Conservation (phyloP, 2,329 filamentous ascomycete genomes). For the Ophiostoma australiae region DNA sequence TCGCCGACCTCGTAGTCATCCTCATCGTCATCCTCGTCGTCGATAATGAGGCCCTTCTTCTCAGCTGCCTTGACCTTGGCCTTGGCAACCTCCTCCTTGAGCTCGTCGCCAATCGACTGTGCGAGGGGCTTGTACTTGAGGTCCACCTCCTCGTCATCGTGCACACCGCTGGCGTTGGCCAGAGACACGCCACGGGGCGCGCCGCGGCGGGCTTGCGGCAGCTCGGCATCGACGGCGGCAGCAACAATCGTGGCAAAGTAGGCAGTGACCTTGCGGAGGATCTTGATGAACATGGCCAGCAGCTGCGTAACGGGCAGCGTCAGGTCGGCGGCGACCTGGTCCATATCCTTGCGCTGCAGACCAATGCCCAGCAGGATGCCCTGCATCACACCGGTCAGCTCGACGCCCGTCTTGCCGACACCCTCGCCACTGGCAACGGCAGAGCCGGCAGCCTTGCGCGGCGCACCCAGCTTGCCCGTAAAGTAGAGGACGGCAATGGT, state of each 20-base stretch:
- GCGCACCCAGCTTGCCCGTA: constrained; percentile 60
- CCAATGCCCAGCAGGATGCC: constrained; percentile 86
- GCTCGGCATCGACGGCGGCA: constrained; percentile 62
- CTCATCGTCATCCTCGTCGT: constrained; percentile 55
- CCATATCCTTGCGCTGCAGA: constrained; percentile 82
- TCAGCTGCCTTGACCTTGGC: constrained; percentile 1
- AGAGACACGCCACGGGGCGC: constrained; percentile 51
- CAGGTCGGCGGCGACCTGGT: constrained; percentile 73
- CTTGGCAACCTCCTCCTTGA: constrained; percentile 43
- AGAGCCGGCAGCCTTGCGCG: constrained; percentile 7
- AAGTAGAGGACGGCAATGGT: constrained; percentile 81
- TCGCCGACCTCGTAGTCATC: constrained; percentile 69
- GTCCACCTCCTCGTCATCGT: constrained; percentile 63
- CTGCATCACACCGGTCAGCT: constrained; percentile 75
- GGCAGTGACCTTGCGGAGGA: constrained; percentile 77
- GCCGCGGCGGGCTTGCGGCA: constrained; percentile 50
- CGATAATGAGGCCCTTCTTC: neutral
- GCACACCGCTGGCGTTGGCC: constrained; percentile 57
- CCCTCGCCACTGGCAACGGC: neutral
- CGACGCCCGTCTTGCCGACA: constrained; percentile 44
- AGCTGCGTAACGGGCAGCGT: constrained; percentile 70
- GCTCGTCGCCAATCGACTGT: constrained; percentile 69
- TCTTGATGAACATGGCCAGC: constrained; percentile 95
- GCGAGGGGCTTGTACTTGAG: constrained; percentile 66
- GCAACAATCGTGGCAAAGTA: constrained; percentile 73